These are phyloP conservation scores for Papilionanthe hybrid DNA, from an alignment of 116 monocot species.

Conservation along the genomic window DNA sequence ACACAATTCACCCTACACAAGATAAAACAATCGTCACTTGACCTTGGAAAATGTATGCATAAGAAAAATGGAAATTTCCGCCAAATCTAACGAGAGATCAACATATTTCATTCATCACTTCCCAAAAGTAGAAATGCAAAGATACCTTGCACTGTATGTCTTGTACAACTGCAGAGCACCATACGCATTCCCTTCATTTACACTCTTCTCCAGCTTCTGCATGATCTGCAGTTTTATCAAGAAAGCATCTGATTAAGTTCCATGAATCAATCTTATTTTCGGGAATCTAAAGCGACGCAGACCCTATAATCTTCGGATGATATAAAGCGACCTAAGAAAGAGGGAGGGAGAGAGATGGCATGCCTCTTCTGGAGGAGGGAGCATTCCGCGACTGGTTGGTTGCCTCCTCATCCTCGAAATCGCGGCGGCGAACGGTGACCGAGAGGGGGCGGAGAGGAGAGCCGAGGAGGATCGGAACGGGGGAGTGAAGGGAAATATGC, in stretches of 20 bases:
- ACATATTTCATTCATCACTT: not conserved
- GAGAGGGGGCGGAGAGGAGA: not conserved
- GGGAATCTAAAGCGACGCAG: not conserved
- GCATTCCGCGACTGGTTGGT: conserved; percentile 18
- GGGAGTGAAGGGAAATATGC: not conserved
- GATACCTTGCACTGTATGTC: conserved; percentile 55
- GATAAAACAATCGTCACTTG: not conserved
- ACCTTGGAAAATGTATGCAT: too few relatives aligned
- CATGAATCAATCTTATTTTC: not conserved
- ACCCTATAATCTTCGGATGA: not conserved
- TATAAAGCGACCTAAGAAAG: conserved; percentile 1
- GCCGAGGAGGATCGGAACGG: not conserved
- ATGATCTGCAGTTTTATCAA: conserved; percentile 31
- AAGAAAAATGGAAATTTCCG: not conserved
- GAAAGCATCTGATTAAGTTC: not conserved
- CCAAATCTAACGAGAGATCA: not conserved
- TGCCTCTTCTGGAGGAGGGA: conserved; percentile 37
- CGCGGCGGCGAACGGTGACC: not conserved
- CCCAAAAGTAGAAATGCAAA: not conserved
- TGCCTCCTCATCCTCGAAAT: conserved; percentile 22
- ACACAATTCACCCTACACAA: not conserved
- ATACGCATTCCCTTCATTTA: conserved; percentile 46
- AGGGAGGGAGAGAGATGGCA: not conserved
- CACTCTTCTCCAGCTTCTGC: conserved; percentile 53
- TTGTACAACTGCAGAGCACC: conserved; percentile 70